Base-by-base conservation (phyloP, 1,284 basidiomycete genomes). In the Marasmius sp. region DNA sequence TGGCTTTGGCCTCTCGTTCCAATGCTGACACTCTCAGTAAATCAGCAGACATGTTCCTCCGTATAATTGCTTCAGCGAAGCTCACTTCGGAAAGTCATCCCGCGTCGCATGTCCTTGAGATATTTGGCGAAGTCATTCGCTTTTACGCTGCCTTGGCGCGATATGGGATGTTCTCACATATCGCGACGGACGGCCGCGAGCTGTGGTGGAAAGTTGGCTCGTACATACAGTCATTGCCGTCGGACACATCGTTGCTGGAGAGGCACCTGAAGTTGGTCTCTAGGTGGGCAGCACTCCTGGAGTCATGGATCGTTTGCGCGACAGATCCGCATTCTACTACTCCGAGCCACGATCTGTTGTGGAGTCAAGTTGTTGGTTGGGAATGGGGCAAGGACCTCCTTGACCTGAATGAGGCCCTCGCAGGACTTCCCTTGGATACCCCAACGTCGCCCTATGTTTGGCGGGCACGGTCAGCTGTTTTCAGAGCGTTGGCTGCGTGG, bases 251-350 rank as follows among this genome's bases (percentile, higher is more conserved):
- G 34, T 36, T 36, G 14, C 5, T 36, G 11, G 27, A 8, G 10
- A 27, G 43, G 22, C 54, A 49, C 45, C 27, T 61, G 36, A 41
- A 66, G 2, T 70, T 88, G 16, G 73, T 76, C 39, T 67, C 72
- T 33, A 77, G 82, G 10, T 94, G 83, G 84, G 75, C 76, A 12
- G 72, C 71, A 48, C 73, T 93, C 3, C 68, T 94, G 1, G 83
- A 85, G 59, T 77, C 82, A 0, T 98, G 95, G 95, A 90, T 82
- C 7, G 80, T 86, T 1, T 96, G 94, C 67, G 93, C 95, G 0
- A 83, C 86, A 20, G 92, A 98, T 71, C 95, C 96, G 1, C 96
- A 98, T 72, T 81, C 84, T 61, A 96, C 94, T 7, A 90, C 87
- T 7, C 93, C 93, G 0, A 82, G 82, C 16, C 95, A 98, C 73